Conservation (phyloP, 1,284 basidiomycete species). For the Puccinia triticina region DNA sequence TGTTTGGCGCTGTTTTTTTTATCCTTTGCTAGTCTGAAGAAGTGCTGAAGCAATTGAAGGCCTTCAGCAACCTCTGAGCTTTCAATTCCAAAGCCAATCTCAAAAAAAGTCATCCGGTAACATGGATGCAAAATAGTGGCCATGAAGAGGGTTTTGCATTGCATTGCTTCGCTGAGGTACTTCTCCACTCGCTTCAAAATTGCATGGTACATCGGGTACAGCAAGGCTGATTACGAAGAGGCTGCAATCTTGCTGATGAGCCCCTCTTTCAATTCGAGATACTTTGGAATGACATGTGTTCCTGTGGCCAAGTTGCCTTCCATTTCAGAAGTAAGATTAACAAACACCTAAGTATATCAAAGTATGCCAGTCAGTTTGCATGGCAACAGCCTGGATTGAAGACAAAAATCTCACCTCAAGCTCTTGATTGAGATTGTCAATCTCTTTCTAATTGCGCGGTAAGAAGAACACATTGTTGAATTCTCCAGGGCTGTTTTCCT, state of each 20-base stretch:
- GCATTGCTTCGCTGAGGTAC: not conserved
- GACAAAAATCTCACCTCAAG: not conserved
- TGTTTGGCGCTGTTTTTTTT: too few relatives aligned
- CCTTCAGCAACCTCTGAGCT: too few relatives aligned
- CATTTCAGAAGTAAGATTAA: not conserved
- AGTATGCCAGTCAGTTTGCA: not conserved
- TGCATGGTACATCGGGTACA: not conserved
- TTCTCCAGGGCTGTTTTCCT: not conserved
- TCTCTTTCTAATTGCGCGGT: not conserved
- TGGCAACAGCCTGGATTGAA: not conserved
- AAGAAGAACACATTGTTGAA: not conserved
- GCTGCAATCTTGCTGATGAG: not conserved
- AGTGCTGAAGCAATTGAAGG: too few relatives aligned
- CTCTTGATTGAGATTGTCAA: not conserved
- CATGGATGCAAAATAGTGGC: not conserved
- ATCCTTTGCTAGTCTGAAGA: too few relatives aligned
- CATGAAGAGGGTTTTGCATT: not conserved
- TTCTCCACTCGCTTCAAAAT: not conserved
- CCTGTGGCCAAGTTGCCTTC: not conserved
- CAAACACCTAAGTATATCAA: not conserved
- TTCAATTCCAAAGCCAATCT: not conserved
- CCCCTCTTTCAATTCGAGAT: not conserved
- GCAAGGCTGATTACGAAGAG: not conserved
- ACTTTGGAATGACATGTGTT: constrained; percentile 2
- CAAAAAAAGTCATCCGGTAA: not conserved